Conservation (phyloP, 768 basidiomycete genomes). For the Suillus tomentosus region DNA sequence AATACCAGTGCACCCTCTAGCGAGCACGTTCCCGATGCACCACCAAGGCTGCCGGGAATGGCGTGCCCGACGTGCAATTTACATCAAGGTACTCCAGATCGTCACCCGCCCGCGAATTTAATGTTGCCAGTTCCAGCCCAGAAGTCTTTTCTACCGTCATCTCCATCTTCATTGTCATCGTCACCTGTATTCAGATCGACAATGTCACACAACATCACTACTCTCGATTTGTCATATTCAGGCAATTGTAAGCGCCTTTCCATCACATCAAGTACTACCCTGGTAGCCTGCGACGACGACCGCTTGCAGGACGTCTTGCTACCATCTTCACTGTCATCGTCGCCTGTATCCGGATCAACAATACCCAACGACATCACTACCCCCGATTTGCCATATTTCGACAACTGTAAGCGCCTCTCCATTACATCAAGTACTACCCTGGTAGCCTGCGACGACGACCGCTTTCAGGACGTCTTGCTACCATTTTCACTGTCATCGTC, state of each 20-base stretch:
- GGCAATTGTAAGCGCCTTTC: background rate
- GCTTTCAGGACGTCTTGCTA: too few relatives aligned
- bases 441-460: background rate
- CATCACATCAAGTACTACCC: background rate
- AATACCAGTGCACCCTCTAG: background rate
- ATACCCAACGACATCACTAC: background rate
- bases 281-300: background rate
- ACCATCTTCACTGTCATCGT: background rate
- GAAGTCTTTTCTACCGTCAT: background rate
- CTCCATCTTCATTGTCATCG: background rate
- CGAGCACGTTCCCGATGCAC: background rate
- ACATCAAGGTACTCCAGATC: background rate
- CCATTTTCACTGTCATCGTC: too few relatives aligned
- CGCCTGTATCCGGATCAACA: background rate
- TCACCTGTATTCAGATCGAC: background rate
- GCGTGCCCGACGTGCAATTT: background rate
- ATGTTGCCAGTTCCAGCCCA: background rate
- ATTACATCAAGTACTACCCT: background rate
- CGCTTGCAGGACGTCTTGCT: background rate
- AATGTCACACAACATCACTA: background rate
- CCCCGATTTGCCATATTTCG: background rate
- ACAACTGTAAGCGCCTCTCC: background rate
- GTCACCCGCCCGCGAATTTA: background rate
- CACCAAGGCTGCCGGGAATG: background rate
- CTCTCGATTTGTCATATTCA: background rate